A percentile compares a stretch with the other conserved stretches of the same genome.
Evolutionary conservation across 1,284 basidiomycete species (phyloP).

Genomic region (Cronartium quercuum): DNA sequence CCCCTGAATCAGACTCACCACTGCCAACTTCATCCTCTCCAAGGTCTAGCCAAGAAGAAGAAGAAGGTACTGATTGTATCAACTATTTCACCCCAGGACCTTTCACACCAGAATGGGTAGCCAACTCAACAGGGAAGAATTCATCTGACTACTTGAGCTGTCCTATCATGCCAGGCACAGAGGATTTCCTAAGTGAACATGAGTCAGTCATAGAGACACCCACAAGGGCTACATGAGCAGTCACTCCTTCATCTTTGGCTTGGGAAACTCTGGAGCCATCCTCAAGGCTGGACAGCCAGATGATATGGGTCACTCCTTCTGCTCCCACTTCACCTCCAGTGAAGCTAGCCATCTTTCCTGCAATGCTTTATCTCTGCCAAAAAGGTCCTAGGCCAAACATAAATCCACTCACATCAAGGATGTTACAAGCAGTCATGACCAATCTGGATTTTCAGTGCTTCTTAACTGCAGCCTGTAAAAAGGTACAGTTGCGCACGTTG

Average conservation of each 20-base stretch:
- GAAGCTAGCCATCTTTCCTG: slow-evolving; percentile 4
- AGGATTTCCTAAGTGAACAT: not conserved
- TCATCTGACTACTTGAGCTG: not conserved
- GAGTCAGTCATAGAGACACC: not conserved
- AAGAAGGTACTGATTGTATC: too few relatives aligned
- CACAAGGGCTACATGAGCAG: not conserved
- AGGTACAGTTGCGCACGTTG: too few relatives aligned
- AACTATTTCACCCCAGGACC: too few relatives aligned
- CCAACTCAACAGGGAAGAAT: not conserved
- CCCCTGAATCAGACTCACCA: not conserved
- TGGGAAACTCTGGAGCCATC: not conserved
- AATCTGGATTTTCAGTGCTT: too few relatives aligned
- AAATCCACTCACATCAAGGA: slow-evolving; percentile 15
- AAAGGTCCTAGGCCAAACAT: slow-evolving; percentile 11
- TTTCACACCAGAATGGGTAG: not conserved
- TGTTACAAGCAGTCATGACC: slow-evolving; percentile 29
- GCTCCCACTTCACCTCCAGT: slow-evolving; percentile 7
- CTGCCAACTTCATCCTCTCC: not conserved
- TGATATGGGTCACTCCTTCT: not conserved
- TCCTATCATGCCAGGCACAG: not conserved
- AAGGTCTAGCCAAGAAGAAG: not conserved
- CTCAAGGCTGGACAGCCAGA: not conserved
- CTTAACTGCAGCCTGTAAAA: too few relatives aligned
- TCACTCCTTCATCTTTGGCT: not conserved
- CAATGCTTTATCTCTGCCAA: slow-evolving; percentile 2